Conservation (phyloP, 371 early-diverging fungal species). For the Encephalitozoon romaleae region DNA sequence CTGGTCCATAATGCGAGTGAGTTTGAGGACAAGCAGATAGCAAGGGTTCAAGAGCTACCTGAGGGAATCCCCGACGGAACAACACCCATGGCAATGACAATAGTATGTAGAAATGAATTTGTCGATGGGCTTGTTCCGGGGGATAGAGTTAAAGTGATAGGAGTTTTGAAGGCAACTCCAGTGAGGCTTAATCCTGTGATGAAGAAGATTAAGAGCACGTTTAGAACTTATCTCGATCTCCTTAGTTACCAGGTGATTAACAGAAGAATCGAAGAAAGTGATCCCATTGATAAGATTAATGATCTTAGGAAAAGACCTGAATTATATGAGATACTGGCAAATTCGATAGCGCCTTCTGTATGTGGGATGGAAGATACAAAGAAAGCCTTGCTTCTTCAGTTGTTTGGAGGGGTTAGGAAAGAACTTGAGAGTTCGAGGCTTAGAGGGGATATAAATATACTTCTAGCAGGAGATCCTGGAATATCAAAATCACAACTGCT, state of each 20-base stretch:
- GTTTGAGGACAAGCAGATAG: slow-evolving; percentile 88
- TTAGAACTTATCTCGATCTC: slow-evolving; percentile 88
- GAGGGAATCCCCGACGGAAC: slow-evolving; percentile 93
- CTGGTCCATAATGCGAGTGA: slow-evolving; percentile 80
- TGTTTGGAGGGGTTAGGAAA: slow-evolving; percentile 80
- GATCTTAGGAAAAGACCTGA: slow-evolving; percentile 61
- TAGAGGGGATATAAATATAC: slow-evolving; percentile 61
- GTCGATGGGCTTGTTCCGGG: slow-evolving; percentile 91
- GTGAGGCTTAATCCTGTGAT: slow-evolving; percentile 81
- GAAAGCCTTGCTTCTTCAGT: slow-evolving; percentile 84
- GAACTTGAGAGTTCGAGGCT: slow-evolving; percentile 47
- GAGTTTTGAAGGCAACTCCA: slow-evolving; percentile 86
- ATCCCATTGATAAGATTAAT: slow-evolving; percentile 21
- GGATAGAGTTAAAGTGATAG: slow-evolving; percentile 85
- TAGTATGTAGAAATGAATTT: slow-evolving; percentile 80
- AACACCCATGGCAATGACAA: slow-evolving; percentile 87
- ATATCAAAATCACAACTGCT: slow-evolving; percentile 61
- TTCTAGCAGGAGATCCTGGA: slow-evolving; percentile 62
- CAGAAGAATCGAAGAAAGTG: neutral
- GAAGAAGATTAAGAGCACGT: slow-evolving; percentile 78
- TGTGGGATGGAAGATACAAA: slow-evolving; percentile 92
- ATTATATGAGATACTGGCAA: slow-evolving; percentile 59
- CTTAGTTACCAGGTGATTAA: slow-evolving; percentile 69
- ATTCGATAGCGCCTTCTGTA: slow-evolving; percentile 79
- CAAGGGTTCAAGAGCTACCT: slow-evolving; percentile 91